Conservation (phyloP, 495 filamentous ascomycete species). For the Tetracladium marchalianum region DNA sequence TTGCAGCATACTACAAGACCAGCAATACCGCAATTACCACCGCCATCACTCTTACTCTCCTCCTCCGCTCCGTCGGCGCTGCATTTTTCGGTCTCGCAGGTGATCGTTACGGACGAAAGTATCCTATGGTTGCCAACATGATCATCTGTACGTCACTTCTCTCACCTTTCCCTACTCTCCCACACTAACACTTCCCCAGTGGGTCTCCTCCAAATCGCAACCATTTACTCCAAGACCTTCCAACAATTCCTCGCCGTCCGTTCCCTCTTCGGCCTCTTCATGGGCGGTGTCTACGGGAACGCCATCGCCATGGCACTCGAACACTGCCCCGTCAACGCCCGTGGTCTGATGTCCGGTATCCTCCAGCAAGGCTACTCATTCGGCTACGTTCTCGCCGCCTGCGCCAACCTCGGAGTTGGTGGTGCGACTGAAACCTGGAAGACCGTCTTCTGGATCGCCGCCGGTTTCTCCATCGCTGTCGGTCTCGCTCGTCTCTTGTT, state of each 20-base stretch:
- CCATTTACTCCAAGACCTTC: conserved; percentile 59
- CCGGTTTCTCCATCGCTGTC: conserved; percentile 52
- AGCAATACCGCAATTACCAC: conserved; percentile 59
- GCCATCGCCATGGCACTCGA: conserved; percentile 76
- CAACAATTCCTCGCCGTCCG: conserved; percentile 60
- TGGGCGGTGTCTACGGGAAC: conserved; percentile 77
- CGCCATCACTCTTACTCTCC: conserved; percentile 64
- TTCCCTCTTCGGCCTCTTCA: conserved; percentile 66
- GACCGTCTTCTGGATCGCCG: conserved; percentile 35
- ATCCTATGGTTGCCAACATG: conserved; percentile 70
- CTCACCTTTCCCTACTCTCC: conserved; percentile 1
- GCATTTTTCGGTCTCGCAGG: conserved; percentile 61
- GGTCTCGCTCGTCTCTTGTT: conserved; percentile 55
- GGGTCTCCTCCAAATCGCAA: conserved; percentile 60
- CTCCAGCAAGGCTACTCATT: conserved; percentile 70
- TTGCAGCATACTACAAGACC: conserved; percentile 54
- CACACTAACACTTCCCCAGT: conserved; percentile 13
- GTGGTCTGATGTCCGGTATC: conserved; percentile 61
- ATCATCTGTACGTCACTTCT: conserved; percentile 32
- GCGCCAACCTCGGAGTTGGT: conserved; percentile 41
- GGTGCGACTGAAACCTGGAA: conserved; percentile 7
- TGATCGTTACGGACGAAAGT: conserved; percentile 70
- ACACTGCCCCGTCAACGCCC: conserved; percentile 44
- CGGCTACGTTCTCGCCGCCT: conserved; percentile 65
- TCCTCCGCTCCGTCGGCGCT: conserved; percentile 62